These are phyloP conservation scores for Karstenula rhodostoma DNA, from an alignment of 2,329 filamentous ascomycete species.

Conservation along the genomic window DNA sequence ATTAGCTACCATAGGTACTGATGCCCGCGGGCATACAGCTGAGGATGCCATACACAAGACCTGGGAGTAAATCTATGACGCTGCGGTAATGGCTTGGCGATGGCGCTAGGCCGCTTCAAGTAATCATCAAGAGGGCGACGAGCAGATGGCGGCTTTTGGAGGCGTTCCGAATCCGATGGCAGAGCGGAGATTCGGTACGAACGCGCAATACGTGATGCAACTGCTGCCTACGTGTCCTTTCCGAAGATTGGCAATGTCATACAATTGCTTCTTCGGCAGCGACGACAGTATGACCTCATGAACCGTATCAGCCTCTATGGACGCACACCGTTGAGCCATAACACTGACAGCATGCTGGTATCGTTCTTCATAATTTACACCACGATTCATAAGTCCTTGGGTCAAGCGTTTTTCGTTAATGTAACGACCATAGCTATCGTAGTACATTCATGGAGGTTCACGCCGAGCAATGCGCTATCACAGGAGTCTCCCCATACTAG, in stretches of 20 bases:
- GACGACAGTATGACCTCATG: background rate
- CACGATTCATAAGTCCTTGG: background rate
- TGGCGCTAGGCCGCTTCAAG: background rate
- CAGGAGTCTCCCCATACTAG: no score
- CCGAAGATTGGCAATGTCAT: background rate
- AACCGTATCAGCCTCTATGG: background rate
- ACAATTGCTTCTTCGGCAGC: background rate
- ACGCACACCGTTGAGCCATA: no score
- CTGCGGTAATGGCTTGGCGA: background rate
- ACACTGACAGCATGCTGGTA: background rate
- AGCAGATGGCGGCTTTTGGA: background rate
- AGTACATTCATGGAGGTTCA: background rate
- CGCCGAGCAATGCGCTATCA: background rate
- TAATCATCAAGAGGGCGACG: background rate
- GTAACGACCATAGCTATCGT: background rate
- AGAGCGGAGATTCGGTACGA: background rate
- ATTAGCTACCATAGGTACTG: background rate
- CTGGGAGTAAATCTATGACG: constrained; percentile 2
- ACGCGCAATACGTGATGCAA: background rate
- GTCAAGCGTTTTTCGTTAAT: background rate
- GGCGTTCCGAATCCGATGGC: background rate
- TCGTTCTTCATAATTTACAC: background rate
- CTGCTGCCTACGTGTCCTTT: background rate
- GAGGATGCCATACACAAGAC: background rate
- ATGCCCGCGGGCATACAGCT: background rate